Conservation (phyloP, 306 rosid genomes). For the Vigna radiata region DNA sequence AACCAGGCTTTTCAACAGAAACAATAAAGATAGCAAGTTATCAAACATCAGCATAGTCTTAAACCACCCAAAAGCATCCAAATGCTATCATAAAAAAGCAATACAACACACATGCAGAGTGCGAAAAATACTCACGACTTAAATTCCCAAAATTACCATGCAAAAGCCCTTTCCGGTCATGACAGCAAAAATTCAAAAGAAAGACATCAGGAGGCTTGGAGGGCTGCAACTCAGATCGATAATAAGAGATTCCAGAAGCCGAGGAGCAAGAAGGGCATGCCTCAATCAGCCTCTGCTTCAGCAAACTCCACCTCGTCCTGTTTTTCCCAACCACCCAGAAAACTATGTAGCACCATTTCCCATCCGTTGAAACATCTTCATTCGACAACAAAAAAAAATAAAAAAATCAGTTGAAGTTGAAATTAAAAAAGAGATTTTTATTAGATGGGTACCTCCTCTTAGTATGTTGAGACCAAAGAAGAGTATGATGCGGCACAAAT, state of each 20-base stretch:
- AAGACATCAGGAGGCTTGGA: slow-evolving; percentile 81
- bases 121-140: not conserved
- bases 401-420: not conserved
- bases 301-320: slow-evolving; percentile 79
- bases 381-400: not conserved
- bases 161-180: slow-evolving; percentile 82
- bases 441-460: slow-evolving; percentile 71
- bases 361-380: slow-evolving; percentile 94
- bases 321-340: slow-evolving; percentile 85
- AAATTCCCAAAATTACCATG: slow-evolving; percentile 64
- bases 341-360: slow-evolving; percentile 94
- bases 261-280: slow-evolving; percentile 91
- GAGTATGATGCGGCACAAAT: slow-evolving; percentile 94
- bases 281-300: slow-evolving; percentile 81
- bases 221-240: slow-evolving; percentile 64
- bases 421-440: not conserved
- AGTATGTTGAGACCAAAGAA: slow-evolving; percentile 90
- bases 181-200: slow-evolving; percentile 76
- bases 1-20: not conserved
- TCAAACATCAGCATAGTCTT: not conserved
- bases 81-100: slow-evolving; percentile 10
- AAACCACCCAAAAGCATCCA: not conserved
- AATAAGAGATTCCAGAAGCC: slow-evolving; percentile 80
- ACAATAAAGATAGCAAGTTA: not conserved
- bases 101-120: slow-evolving; percentile 15